Evolutionary conservation across 352 stramenopile genomes (phyloP), one percentile per base, ranked within the genome.

Genomic region (Peronosclerospora sorghi): DNA sequence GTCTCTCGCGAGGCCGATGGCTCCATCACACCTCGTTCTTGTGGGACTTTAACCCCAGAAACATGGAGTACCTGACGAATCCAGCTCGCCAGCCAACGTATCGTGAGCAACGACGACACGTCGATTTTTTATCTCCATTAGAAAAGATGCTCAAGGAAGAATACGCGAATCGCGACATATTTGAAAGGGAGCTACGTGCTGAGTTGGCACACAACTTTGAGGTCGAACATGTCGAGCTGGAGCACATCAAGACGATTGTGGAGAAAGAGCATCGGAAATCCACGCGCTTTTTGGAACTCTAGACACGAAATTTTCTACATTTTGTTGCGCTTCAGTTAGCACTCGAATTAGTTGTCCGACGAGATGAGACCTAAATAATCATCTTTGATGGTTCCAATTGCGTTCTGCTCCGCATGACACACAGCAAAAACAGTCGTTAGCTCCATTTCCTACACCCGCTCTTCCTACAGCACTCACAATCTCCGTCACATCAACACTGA

Each of bases 11-110:
- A 54, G 76, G 83, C 39, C 89, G 93, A 10, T 98, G 87, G 85
- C 60, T 98, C 17, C 95, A 98, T 59, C 95, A 98, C 65, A 98
- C 95, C 15, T 97, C 85, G 41, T 98, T 99, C 63, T 57, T 99
- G 10, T 98, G 90, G 88, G 89, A 98, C 59, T 98, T 94, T 51
- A 63, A 96, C 40, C 57, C 82, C 8, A 56, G 51, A 2, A 96
- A 97, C 54, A 99, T 98, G 95, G 64, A 86, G 47, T 97, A 97
- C 42, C 70, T 98, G 8, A 95, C 74, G 2, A 81, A 98, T 32
- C 95, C 95, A 2, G 68, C 83, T 34, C 97, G 96, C 38, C 82
- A 96, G 66, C 95, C 95, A 0, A 73, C 82, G 18, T 98, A 98
- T 61, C 84, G 95, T 44, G 63, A 76, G 7, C 72, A 98, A 59